Evolutionary conservation across 352 stramenopile genomes (phyloP).

Genomic region (Phytophthora citricola): DNA sequence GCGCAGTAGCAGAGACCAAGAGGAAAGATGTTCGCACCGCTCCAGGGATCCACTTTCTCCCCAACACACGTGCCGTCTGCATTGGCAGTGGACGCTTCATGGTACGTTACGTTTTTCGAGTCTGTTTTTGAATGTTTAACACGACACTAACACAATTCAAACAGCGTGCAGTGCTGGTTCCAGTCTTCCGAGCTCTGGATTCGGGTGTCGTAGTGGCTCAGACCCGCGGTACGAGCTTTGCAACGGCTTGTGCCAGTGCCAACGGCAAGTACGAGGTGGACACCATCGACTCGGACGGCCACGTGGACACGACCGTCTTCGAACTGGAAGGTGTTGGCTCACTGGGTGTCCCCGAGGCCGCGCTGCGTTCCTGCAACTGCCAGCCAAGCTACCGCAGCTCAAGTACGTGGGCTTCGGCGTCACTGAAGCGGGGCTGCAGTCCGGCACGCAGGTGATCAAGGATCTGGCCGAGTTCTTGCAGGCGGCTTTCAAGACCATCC

Average conservation of each 20-base stretch:
- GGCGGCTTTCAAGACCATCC: constrained; percentile 42
- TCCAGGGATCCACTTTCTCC: constrained; percentile 19
- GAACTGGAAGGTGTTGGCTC: constrained; percentile 50
- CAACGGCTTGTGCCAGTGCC: constrained; percentile 33
- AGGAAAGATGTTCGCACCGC: constrained; percentile 28
- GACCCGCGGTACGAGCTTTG: constrained; percentile 63
- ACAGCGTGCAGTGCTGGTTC: constrained; percentile 69
- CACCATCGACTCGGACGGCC: constrained; percentile 57
- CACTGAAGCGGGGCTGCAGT: constrained; percentile 57
- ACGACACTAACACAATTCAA: not conserved
- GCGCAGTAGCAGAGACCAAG: not conserved
- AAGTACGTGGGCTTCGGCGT: constrained; percentile 69
- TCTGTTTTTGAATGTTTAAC: not conserved
- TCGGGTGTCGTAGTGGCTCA: constrained; percentile 63
- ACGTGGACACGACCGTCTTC: constrained; percentile 47
- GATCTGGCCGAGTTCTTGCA: constrained; percentile 66
- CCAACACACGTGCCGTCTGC: constrained; percentile 53
- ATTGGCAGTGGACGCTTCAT: constrained; percentile 82
- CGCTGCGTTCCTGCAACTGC: constrained; percentile 47
- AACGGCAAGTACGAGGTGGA: constrained; percentile 72
- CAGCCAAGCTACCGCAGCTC: constrained; percentile 44
- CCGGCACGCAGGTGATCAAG: constrained; percentile 45
- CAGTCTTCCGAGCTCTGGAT: constrained; percentile 43
- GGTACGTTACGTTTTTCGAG: constrained; percentile 31
- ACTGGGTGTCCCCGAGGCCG: constrained; percentile 37